These are phyloP conservation scores for Backusella circina DNA, from an alignment of 192 early-diverging fungal species.

Conservation along the genomic window DNA sequence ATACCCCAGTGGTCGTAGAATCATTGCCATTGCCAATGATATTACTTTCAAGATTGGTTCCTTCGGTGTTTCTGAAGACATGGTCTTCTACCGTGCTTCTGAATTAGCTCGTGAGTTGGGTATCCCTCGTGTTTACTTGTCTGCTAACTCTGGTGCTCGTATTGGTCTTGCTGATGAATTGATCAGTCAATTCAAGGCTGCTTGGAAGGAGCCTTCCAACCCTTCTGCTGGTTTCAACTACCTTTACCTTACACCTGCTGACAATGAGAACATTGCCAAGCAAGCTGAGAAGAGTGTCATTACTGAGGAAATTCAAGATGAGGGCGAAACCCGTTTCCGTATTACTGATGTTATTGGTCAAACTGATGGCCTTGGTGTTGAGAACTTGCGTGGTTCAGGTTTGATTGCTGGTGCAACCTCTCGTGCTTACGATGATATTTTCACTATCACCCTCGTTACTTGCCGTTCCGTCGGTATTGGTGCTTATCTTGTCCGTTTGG, in stretches of 20 bases:
- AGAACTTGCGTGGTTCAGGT: slow-evolving; percentile 94
- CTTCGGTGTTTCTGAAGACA: slow-evolving; percentile 92
- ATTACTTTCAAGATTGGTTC: slow-evolving; percentile 97
- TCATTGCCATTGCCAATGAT: slow-evolving; percentile 97
- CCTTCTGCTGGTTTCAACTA: slow-evolving; percentile 91
- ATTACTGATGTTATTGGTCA: slow-evolving; percentile 87
- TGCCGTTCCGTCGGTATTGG: slow-evolving; percentile 99
- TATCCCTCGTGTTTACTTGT: slow-evolving; percentile 90
- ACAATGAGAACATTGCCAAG: slow-evolving; percentile 58
- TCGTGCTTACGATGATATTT: slow-evolving; percentile 96
- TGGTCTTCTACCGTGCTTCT: slow-evolving; percentile 90
- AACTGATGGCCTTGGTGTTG: slow-evolving; percentile 89
- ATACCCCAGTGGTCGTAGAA: slow-evolving; percentile 78
- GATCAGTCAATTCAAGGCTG: slow-evolving; percentile 76
- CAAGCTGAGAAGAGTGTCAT: slow-evolving; percentile 69
- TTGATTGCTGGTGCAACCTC: slow-evolving; percentile 98
- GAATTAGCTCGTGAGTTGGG: slow-evolving; percentile 83
- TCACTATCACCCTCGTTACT: slow-evolving; percentile 94
- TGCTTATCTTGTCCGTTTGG: slow-evolving; percentile 97
- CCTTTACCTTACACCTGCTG: slow-evolving; percentile 80
- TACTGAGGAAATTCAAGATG: slow-evolving; percentile 66
- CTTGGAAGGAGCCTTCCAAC: slow-evolving; percentile 80
- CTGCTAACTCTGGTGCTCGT: slow-evolving; percentile 97
- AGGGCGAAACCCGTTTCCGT: slow-evolving; percentile 74
- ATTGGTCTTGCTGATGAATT: slow-evolving; percentile 97